A percentile compares a stretch with the other conserved stretches of the same genome.
phyloP scores from a whole-genome alignment of 139 green algal species.

The Picochlorum sp. region DNA sequence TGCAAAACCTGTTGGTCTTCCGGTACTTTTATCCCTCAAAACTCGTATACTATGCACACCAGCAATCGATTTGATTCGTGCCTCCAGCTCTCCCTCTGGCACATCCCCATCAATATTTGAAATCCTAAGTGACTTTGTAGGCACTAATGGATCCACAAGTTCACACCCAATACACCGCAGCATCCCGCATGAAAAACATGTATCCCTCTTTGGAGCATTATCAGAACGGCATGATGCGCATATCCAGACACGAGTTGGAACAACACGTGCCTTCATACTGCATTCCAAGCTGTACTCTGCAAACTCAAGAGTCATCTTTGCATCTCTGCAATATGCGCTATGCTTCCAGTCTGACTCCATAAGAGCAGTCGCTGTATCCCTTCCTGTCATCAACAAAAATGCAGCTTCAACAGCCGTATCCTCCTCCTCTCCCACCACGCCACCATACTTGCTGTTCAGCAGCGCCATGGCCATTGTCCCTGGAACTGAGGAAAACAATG shows the following conservation, averaged over 20 bases:
- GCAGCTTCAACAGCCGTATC: not conserved
- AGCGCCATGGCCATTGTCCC: not conserved
- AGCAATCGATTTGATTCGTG: slow-evolving; percentile 29
- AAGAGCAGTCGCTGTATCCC: not conserved
- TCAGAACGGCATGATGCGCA: not conserved
- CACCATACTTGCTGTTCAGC: not conserved
- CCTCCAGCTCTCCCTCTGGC: slow-evolving; percentile 47
- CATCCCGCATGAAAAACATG: not conserved
- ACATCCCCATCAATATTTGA: slow-evolving; percentile 3
- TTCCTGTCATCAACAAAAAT: not conserved
- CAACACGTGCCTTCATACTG: not conserved
- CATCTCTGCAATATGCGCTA: not conserved
- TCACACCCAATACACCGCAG: not conserved
- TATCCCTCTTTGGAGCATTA: not conserved
- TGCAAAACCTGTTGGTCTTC: slow-evolving; percentile 19
- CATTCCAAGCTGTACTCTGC: not conserved
- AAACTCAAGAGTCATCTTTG: not conserved
- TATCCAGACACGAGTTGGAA: not conserved
- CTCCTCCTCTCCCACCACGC: not conserved
- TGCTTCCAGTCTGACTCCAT: not conserved
- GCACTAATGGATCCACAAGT: not conserved
- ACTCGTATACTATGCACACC: slow-evolving; percentile 56
- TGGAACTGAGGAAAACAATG: not conserved
- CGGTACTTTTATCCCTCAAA: slow-evolving; percentile 56
- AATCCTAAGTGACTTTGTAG: not conserved